Percentiles rank a stretch among this genome's conserved stretches.
phyloP scores from a whole-genome alignment of 352 stramenopile genomes.

The Phytophthora cajani region DNA sequence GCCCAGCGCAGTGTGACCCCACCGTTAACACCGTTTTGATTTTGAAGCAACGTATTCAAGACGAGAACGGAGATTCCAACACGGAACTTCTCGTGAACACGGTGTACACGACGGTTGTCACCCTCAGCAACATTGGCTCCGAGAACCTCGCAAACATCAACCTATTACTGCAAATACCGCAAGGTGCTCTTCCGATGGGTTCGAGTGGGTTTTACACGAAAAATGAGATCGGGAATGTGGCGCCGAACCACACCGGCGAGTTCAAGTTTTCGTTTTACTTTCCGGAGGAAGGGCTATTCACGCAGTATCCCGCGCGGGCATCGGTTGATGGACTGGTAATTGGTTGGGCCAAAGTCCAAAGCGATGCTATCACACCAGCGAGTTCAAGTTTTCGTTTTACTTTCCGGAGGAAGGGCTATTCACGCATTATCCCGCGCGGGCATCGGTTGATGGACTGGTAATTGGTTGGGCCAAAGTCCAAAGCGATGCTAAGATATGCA shows the following conservation, averaged over 20 bases:
- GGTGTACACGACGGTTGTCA: slow-evolving; percentile 58
- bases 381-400: slow-evolving; percentile 62
- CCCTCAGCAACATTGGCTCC: slow-evolving; percentile 62
- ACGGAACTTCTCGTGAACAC: slow-evolving; percentile 60
- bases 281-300: slow-evolving; percentile 47
- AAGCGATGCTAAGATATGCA: slow-evolving; percentile 15
- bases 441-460: slow-evolving; percentile 42
- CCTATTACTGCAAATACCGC: slow-evolving; percentile 71
- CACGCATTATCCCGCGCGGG: slow-evolving; percentile 58
- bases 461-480: slow-evolving; percentile 47
- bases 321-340: slow-evolving; percentile 47
- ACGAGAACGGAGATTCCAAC: slow-evolving; percentile 25
- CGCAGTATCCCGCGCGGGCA: slow-evolving; percentile 60
- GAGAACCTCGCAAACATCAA: slow-evolving; percentile 41
- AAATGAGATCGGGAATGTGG: slow-evolving; percentile 45
- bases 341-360: slow-evolving; percentile 40
- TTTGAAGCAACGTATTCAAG: slow-evolving; percentile 56
- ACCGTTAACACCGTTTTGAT: slow-evolving; percentile 51
- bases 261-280: slow-evolving; percentile 71
- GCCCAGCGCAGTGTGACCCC: slow-evolving; percentile 18
- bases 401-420: slow-evolving; percentile 59
- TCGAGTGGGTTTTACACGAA: slow-evolving; percentile 55
- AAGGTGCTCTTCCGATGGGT: slow-evolving; percentile 56
- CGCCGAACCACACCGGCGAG: slow-evolving; percentile 47
- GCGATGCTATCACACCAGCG: slow-evolving; percentile 31